phyloP scores from a whole-genome alignment of 2,329 filamentous ascomycete species.

The Clonostachys chloroleuca region DNA sequence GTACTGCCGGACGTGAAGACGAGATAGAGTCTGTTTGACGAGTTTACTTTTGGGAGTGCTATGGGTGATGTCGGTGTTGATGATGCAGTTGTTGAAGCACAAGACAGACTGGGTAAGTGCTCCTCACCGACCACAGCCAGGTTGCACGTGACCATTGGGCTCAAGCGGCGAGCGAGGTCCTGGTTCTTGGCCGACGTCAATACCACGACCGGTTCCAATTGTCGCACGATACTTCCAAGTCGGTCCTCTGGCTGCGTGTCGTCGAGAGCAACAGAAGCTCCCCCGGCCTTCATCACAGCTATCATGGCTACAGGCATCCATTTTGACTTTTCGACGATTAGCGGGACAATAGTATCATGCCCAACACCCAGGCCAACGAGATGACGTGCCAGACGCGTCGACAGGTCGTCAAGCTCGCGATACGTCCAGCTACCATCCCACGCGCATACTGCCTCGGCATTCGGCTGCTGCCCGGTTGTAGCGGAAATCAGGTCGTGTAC shows the following conservation, averaged over 20 bases:
- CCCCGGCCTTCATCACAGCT: conserved; percentile 17
- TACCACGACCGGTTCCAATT: background rate
- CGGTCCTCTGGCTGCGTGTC: conserved; percentile 9
- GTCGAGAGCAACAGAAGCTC: conserved; percentile 12
- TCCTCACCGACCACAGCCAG: background rate
- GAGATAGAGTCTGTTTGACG: conserved; percentile 1
- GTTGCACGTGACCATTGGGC: background rate
- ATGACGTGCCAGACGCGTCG: no score
- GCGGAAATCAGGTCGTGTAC: background rate
- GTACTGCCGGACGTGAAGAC: conserved; percentile 6
- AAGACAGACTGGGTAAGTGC: no score
- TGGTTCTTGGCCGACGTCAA: background rate
- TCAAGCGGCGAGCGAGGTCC: background rate
- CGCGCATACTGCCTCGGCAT: conserved; percentile 12
- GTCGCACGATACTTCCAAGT: background rate
- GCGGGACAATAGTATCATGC: conserved; percentile 4
- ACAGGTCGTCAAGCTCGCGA: conserved; percentile 9
- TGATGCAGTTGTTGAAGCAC: no score
- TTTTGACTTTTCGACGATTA: conserved; percentile 14
- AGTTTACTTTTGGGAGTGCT: background rate
- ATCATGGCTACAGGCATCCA: conserved; percentile 13
- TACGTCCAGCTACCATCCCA: conserved; percentile 16
- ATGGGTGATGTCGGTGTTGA: no score
- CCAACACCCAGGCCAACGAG: background rate
- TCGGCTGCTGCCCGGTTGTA: conserved; percentile 9